These are phyloP conservation scores for Sporothrix pseudoabietina DNA, from an alignment of 2,329 filamentous ascomycete genomes.

Conservation along the genomic window DNA sequence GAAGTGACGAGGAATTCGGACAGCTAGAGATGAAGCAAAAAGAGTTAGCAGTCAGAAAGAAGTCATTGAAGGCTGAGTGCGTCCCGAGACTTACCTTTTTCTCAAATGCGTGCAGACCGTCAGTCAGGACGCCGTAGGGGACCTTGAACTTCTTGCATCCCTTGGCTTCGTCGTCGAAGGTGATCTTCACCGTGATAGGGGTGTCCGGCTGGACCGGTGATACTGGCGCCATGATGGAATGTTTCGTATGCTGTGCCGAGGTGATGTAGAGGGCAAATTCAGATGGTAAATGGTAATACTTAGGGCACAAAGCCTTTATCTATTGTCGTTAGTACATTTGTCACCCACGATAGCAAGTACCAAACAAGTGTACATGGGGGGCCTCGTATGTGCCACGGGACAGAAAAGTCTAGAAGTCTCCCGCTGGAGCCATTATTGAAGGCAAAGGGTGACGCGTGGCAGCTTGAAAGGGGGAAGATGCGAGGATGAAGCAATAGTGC, in stretches of 20 bases:
- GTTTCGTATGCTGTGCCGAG: neutral
- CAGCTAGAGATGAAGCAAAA: slow-evolving; percentile 55
- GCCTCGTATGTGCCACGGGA: neutral
- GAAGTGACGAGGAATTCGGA: slow-evolving; percentile 68
- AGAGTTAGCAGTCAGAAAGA: neutral
- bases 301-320: neutral
- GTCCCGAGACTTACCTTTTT: slow-evolving; percentile 69
- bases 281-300: neutral
- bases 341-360: neutral
- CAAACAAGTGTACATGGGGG: neutral
- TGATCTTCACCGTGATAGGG: slow-evolving; percentile 82
- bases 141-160: slow-evolving; percentile 46
- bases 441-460: neutral
- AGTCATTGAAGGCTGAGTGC: neutral
- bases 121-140: slow-evolving; percentile 78
- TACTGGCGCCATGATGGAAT: slow-evolving; percentile 40
- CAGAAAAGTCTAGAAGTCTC: neutral
- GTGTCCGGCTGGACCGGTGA: slow-evolving; percentile 59
- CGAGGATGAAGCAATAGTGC: neutral
- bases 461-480: neutral
- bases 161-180: slow-evolving; percentile 81
- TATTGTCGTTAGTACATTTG: neutral
- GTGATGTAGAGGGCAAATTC: neutral
- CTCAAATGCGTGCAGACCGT: slow-evolving; percentile 63
- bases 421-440: neutral